Conservation (phyloP, 2,329 filamentous ascomycete genomes). For the Pseudogymnoascus sp. region DNA sequence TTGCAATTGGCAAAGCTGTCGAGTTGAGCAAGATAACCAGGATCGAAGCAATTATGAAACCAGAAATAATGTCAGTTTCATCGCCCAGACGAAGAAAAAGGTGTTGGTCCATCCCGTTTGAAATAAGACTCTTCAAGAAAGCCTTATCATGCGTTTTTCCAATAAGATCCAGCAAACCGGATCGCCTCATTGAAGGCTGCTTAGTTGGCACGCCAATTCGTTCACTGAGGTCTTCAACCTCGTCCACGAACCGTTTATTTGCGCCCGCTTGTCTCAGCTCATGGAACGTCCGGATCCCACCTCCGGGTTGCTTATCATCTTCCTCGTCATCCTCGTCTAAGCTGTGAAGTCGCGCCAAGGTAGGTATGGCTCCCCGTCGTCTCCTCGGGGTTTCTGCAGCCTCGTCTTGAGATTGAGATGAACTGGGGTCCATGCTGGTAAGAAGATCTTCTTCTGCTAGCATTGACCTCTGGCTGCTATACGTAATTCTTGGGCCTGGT, state of each 20-base stretch:
- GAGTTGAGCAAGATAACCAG: constrained; percentile 53
- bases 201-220: constrained; percentile 45
- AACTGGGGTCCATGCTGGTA: constrained; percentile 10
- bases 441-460: constrained; percentile 27
- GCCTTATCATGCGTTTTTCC: constrained; percentile 51
- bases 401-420: constrained; percentile 13
- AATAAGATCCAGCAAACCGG: constrained; percentile 50
- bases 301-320: constrained; percentile 19
- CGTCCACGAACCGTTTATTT: constrained; percentile 56
- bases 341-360: constrained; percentile 20
- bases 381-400: constrained; percentile 9
- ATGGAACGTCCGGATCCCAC: constrained; percentile 52
- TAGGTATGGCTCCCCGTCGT: constrained; percentile 23
- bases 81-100: constrained; percentile 54
- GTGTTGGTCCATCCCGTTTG: constrained; percentile 61
- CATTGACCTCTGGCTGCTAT: constrained; percentile 28
- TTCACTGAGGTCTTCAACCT: constrained; percentile 55
- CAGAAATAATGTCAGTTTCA: constrained; percentile 51
- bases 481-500: constrained; percentile 25
- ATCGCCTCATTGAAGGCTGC: constrained; percentile 44
- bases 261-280: constrained; percentile 57
- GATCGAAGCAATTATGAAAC: constrained; percentile 56
- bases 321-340: constrained; percentile 25
- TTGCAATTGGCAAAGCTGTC: constrained; percentile 49
- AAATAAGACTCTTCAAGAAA: constrained; percentile 62